Evolutionary conservation across 352 stramenopile genomes (phyloP).

Genomic region (Saprolegnia diclina): DNA sequence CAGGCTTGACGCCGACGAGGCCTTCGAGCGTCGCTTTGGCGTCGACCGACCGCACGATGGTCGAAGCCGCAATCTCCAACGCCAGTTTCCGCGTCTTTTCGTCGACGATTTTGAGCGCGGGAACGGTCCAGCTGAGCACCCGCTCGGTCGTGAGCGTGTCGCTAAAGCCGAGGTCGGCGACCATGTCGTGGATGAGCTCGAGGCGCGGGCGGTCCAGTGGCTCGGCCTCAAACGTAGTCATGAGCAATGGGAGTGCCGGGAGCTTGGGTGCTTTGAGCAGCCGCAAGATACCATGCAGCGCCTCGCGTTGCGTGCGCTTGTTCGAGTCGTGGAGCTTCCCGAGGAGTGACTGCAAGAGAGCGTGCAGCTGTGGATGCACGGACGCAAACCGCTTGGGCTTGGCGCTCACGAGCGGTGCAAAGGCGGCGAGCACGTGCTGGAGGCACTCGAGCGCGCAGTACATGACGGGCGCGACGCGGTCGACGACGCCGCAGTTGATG

Average conservation of each 20-base stretch:
- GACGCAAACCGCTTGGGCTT: conserved; percentile 19
- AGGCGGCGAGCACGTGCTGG: conserved; percentile 55
- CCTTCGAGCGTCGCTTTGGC: conserved; percentile 36
- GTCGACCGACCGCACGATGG: conserved; percentile 39
- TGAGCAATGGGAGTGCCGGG: conserved; percentile 34
- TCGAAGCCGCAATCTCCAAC: conserved; percentile 58
- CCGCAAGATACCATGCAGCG: conserved; percentile 49
- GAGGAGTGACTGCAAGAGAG: conserved; percentile 44
- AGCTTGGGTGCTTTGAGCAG: conserved; percentile 61
- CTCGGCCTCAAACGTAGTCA: conserved; percentile 13
- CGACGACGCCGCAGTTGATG: conserved; percentile 64
- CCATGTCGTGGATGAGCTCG: conserved; percentile 25
- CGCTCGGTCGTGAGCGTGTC: conserved; percentile 43
- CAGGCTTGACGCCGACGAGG: conserved; percentile 52
- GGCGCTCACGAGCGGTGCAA: conserved; percentile 34
- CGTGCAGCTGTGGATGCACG: conserved; percentile 46
- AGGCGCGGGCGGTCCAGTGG: conserved; percentile 19
- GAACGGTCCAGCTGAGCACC: conserved; percentile 61
- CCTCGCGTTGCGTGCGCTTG: conserved; percentile 73
- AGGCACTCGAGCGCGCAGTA: conserved; percentile 78
- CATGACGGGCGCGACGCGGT: conserved; percentile 73
- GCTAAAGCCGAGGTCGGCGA: conserved; percentile 15
- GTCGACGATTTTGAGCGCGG: conserved; percentile 65
- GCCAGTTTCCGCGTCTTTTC: conserved; percentile 70
- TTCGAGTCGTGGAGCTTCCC: conserved; percentile 72